phyloP scores from a whole-genome alignment of 108 stramenopile species.

The Skeletonema grethae region DNA sequence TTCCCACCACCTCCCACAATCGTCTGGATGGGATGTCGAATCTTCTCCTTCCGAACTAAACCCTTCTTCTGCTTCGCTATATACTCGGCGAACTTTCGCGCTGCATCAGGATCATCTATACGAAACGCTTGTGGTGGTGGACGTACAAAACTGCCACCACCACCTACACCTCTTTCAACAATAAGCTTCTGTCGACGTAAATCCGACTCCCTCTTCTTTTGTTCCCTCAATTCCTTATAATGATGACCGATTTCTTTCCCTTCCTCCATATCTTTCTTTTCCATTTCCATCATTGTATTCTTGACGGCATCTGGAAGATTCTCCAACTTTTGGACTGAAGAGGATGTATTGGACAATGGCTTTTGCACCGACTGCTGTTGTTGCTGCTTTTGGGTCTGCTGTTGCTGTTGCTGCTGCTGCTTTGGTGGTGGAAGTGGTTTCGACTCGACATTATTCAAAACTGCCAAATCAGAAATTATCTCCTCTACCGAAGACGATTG shows the following conservation, averaged over 20 bases:
- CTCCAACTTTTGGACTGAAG: not conserved
- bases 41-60: constrained; percentile 12
- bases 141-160: not conserved
- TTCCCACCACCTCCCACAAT: constrained; percentile 1
- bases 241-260: not conserved
- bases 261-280: not conserved
- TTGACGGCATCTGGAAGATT: not conserved
- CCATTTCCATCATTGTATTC: constrained; percentile 2
- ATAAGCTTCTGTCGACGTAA: not conserved
- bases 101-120: not conserved
- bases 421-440: not conserved
- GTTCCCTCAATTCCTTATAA: not conserved
- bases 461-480: not conserved
- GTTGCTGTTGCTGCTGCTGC: not conserved
- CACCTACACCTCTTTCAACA: not conserved
- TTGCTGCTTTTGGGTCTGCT: not conserved
- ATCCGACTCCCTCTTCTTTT: not conserved
- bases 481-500: not conserved
- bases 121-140: not conserved
- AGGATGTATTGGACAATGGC: not conserved
- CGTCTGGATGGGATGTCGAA: constrained; percentile 10
- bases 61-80: constrained; percentile 2
- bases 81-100: constrained; percentile 4
- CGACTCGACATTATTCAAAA: not conserved
- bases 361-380: not conserved